Evolutionary conservation across 2,329 filamentous ascomycete species (phyloP), one percentile per base, ranked within the genome.

Genomic region (Apiospora malaysiana): DNA sequence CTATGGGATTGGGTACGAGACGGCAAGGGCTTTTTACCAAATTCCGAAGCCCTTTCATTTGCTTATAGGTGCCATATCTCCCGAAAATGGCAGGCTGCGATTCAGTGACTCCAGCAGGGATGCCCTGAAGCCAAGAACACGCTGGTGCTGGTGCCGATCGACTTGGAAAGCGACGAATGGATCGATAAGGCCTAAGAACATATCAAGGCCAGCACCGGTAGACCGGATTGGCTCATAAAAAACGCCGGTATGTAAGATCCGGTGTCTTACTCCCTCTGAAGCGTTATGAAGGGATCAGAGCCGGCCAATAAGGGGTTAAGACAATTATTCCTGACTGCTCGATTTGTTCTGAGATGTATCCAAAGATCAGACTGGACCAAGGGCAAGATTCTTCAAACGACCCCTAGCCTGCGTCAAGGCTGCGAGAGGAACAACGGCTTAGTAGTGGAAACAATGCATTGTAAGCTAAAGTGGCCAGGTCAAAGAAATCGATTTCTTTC

Each of bases 191-290:
- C 47, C n/a, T 25, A 14, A 8, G 47, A 25, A 21, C 8, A 25
- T 10, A 21, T 91, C 21, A 67, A 80, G 27, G 72, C 75, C n/a
- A 81, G 79, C 18, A 81, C 81, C 71, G 85, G 84, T 14, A 81
- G 77, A 12, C 49, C 91, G 2, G 88, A 91, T 66, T 78, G 81
- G 1, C 81, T 91, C 0, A 77, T 91, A 71, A 90, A 90, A 78
- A 90, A 91, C 69, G 89, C 86, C 3, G 47, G 47, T 27, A 27
- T 14, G n/a, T 51, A n/a, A n/a, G n/a, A n/a, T n/a, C n/a, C n/a
- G n/a, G n/a, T n/a, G n/a, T n/a, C n/a, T n/a, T n/a, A n/a, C n/a
- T n/a, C n/a, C n/a, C n/a, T n/a, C n/a, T n/a, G n/a, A n/a, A n/a
- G n/a, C n/a, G n/a, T n/a, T n/a, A n/a, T n/a, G n/a, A n/a, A n/a